phyloP scores from a whole-genome alignment of 1,284 basidiomycete species.

The Sphagnurus paluster region DNA sequence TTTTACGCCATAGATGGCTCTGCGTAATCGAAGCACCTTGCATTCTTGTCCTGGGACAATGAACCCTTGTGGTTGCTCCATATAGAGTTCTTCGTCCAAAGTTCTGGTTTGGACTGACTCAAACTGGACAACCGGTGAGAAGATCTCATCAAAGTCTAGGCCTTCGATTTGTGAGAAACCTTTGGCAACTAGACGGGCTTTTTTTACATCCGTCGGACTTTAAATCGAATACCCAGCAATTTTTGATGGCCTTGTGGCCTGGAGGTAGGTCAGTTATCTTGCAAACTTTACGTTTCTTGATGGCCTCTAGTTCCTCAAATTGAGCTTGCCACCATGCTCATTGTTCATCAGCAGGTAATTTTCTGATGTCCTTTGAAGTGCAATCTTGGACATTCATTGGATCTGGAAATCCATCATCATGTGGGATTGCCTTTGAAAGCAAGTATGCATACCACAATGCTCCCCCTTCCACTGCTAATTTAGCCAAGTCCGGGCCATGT shows the following conservation, averaged over 20 bases:
- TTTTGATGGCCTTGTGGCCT: background rate
- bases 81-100: conserved; percentile 39
- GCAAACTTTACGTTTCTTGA: background rate
- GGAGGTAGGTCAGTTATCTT: background rate
- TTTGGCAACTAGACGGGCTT: background rate
- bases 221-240: background rate
- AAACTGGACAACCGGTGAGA: conserved; percentile 37
- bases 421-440: background rate
- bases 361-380: background rate
- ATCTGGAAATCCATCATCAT: background rate
- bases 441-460: background rate
- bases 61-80: conserved; percentile 34
- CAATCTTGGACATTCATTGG: background rate
- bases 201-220: conserved; percentile 1
- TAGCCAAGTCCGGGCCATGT: no score
- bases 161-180: background rate
- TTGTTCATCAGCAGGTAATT: background rate
- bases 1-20: conserved; percentile 33
- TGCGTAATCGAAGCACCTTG: conserved; percentile 25
- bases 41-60: conserved; percentile 14
- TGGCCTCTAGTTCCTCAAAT: background rate
- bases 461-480: conserved; percentile 1
- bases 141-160: conserved; percentile 40
- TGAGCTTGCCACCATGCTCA: no score
- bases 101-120: conserved; percentile 32